Evolutionary conservation across 1,284 basidiomycete species (phyloP).

Genomic region (Trichosporon inkin): DNA sequence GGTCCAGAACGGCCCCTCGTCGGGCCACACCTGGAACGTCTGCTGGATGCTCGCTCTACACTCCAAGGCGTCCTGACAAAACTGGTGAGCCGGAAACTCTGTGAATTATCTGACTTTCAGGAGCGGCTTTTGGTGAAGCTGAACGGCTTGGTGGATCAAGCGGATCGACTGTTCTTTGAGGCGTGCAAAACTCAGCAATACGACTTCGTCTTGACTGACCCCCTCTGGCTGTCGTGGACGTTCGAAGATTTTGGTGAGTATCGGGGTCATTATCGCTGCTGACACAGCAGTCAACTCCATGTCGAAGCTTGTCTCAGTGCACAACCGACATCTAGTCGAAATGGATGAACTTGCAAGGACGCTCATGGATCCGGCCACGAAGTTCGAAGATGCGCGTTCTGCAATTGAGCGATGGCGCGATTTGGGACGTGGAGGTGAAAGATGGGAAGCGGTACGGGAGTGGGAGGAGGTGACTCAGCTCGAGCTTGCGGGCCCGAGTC

Average conservation of each 20-base stretch:
- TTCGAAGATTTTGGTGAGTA: constrained; percentile 41
- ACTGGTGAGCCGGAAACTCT: constrained; percentile 28
- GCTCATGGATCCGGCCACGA: constrained; percentile 29
- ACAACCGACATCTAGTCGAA: constrained; percentile 31
- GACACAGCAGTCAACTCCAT: constrained; percentile 36
- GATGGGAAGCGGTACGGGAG: constrained; percentile 35
- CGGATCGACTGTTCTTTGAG: constrained; percentile 42
- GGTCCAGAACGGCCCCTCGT: constrained; percentile 36
- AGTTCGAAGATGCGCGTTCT: constrained; percentile 39
- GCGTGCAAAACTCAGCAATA: constrained; percentile 30
- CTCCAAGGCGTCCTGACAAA: constrained; percentile 32
- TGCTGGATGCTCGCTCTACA: constrained; percentile 21
- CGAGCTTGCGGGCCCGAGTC: constrained; percentile 30
- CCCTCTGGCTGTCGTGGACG: constrained; percentile 47
- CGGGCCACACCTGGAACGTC: constrained; percentile 25
- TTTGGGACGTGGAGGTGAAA: constrained; percentile 33
- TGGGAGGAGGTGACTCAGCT: constrained; percentile 44
- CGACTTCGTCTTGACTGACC: constrained; percentile 37
- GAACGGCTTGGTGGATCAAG: constrained; percentile 35
- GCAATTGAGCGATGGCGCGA: constrained; percentile 44
- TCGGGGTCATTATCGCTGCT: background rate
- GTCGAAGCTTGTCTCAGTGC: constrained; percentile 31
- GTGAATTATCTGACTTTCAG: constrained; percentile 19
- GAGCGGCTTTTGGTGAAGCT: constrained; percentile 39
- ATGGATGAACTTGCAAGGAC: constrained; percentile 26